Base-by-base conservation (phyloP, 352 stramenopile species). In the Phytophthora hibernalis region DNA sequence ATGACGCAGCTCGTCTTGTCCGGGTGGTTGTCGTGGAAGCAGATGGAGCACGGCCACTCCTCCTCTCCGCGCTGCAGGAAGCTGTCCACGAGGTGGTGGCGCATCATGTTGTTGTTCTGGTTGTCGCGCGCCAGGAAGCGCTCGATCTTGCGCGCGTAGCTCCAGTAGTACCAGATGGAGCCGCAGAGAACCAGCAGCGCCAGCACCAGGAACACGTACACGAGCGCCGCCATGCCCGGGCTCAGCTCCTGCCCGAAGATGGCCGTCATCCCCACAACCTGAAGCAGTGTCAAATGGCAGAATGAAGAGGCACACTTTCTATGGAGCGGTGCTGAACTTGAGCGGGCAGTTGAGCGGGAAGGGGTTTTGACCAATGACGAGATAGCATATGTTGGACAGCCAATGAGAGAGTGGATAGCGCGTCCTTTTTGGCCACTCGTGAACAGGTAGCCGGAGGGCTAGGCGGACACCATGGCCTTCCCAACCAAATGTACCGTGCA, bases 31-130 rank as follows among this genome's bases (percentile, higher is more conserved):
- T 93, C 84, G 70, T 95, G 87, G 73, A 93, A 95, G 64, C 87
- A 95, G 48, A 95, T 95, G 20, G 87, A 93, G 69, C 85, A 95
- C 20, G 85, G 85, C 87, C 87, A 95, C 50, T 92, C 85, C 52
- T 92, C 71, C 52, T 94, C 82, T 9, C 87, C 87, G 44, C 85
- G 85, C 66, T 90, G 79, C 6, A 95, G 62, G 55, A 95, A 95
- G 54, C 78, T 91, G 69, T 95, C 87, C 28, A 93, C 80, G 58
- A 95, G 82, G 58, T 93, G 81, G 53, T 95, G 85, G 1, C 87
- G 83, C 84, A 92, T 90, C 87, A 95, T 95, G 75, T 95, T 95
- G 76, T 95, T 95, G 68, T 95, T 91, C 40, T 83, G 65, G 55
- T 95, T 95, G 62, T 95, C 87, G 45, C 84, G 79, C 52, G 85